Evolutionary conservation across 177 flowering plant species (phyloP).

Genomic region (Vitis hybrid): DNA sequence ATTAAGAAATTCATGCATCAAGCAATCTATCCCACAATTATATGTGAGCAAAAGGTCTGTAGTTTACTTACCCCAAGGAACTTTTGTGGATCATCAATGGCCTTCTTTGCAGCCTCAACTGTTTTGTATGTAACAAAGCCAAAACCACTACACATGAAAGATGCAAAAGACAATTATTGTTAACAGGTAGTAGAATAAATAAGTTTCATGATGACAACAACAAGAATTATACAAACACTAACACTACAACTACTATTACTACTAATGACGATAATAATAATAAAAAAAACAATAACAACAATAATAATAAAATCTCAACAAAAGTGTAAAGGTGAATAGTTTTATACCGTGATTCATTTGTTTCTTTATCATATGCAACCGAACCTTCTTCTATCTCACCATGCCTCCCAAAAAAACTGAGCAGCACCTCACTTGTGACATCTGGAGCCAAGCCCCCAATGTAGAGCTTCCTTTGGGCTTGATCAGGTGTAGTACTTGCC

Average conservation of each 20-base stretch:
- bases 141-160: constrained; percentile 48
- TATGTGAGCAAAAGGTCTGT: background rate
- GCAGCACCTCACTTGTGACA: constrained; percentile 56
- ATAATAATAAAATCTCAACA: background rate
- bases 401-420: constrained; percentile 47
- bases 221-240: background rate
- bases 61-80: constrained; percentile 51
- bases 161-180: background rate
- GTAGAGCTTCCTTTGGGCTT: constrained; percentile 64
- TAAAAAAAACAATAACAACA: background rate
- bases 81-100: constrained; percentile 69
- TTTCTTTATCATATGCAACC: constrained; percentile 71
- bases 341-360: constrained; percentile 57
- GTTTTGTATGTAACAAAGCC: constrained; percentile 77
- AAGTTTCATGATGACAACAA: background rate
- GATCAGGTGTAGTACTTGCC: constrained; percentile 44
- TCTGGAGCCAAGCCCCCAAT: constrained; percentile 65
- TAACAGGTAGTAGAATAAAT: background rate
- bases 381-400: constrained; percentile 87
- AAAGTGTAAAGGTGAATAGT: background rate
- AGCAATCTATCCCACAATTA: background rate
- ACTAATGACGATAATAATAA: background rate
- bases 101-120: constrained; percentile 65
- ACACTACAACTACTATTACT: background rate
- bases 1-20: background rate